Evolutionary conservation across 352 stramenopile species (phyloP).

Genomic region (Globisporangium sylvaticum): DNA sequence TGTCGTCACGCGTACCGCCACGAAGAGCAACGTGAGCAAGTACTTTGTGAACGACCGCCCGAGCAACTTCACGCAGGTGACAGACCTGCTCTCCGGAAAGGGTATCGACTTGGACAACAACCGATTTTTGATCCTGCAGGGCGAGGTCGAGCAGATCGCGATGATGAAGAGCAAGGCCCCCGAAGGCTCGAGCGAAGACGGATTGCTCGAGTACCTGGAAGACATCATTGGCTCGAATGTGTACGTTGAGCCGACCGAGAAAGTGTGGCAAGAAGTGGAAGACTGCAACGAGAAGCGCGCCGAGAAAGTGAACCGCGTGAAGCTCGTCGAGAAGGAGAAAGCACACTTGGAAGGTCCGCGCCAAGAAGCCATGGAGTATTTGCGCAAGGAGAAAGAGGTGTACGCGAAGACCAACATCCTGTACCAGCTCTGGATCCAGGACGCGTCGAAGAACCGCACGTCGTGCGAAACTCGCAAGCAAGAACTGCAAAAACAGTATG

Average conservation of each 20-base stretch:
- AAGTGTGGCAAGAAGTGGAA: conserved; percentile 92
- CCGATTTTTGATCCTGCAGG: conserved; percentile 98
- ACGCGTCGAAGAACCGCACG: conserved; percentile 72
- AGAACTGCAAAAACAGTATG: conserved; percentile 73
- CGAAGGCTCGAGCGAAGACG: conserved; percentile 92
- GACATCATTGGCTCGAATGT: conserved; percentile 99
- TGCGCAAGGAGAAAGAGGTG: conserved; percentile 95
- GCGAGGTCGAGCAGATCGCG: conserved; percentile 96
- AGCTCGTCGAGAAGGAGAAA: conserved; percentile 97
- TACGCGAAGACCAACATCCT: conserved; percentile 96
- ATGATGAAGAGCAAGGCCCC: conserved; percentile 99
- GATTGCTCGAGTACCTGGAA: conserved; percentile 99
- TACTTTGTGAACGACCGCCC: conserved; percentile 95
- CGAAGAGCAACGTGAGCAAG: conserved; percentile 94
- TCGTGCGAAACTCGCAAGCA: conserved; percentile 59
- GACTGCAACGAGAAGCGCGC: conserved; percentile 86
- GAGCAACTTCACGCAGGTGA: conserved; percentile 94
- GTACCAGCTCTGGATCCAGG: conserved; percentile 93
- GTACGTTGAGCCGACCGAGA: conserved; percentile 95
- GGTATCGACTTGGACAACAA: conserved; percentile 99
- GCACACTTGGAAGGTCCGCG: conserved; percentile 93
- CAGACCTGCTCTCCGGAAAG: conserved; percentile 90
- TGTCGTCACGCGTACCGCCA: conserved; percentile 92
- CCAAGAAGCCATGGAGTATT: conserved; percentile 91
- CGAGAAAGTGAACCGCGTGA: conserved; percentile 97